Evolutionary conservation across 129 eudicot species (phyloP), one percentile per base, ranked within the genome.

Genomic region (Sambucus nigra): DNA sequence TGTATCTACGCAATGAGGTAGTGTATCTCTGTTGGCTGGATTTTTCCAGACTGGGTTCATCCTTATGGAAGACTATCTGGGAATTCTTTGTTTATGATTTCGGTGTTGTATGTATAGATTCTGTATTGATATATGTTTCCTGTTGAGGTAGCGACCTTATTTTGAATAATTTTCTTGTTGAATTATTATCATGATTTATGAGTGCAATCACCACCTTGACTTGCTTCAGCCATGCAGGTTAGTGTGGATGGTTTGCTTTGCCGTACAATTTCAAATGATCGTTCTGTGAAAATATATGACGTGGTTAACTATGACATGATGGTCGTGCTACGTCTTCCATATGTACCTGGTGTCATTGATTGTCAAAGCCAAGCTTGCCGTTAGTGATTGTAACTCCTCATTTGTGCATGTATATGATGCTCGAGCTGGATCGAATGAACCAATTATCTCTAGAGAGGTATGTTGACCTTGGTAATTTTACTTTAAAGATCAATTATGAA

Each of bases 231-330:
- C 24, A 35, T 75, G 72, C 86, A 91, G 99, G 99, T 91, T 21
- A 91, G 95, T 39, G 70, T 51, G 50, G 99, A 91, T 47, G 99
- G 99, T 27, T 60, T 84, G 67, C 99, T 91, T 69, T 91, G 99
- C 57, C 82, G 94, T 70, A 91, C 99, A 48, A 86, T 91, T 64
- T 91, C 99, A 51, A 77, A 16, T 68, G 99, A 91, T 41, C 61
- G 56, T 23, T 79, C 88, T 17, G 89, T 86, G 27, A 91, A 91
- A 74, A 76, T 91, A 69, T 91, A 81, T 60, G 99, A 91, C 41
- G 99, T 91, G 47, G 87, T 79, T 51, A 91, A 82, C 71, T 91
- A 76, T 60, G 99, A 91, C 66, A 91, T 91, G 99, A 91, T 91
- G 99, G 83, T 78, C 55, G 86, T 91, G 99, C 47, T 91, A 69